Evolutionary conservation across 495 filamentous ascomycete genomes (phyloP), one percentile per base, ranked within the genome.

Genomic region (Acidiella bohemica): DNA sequence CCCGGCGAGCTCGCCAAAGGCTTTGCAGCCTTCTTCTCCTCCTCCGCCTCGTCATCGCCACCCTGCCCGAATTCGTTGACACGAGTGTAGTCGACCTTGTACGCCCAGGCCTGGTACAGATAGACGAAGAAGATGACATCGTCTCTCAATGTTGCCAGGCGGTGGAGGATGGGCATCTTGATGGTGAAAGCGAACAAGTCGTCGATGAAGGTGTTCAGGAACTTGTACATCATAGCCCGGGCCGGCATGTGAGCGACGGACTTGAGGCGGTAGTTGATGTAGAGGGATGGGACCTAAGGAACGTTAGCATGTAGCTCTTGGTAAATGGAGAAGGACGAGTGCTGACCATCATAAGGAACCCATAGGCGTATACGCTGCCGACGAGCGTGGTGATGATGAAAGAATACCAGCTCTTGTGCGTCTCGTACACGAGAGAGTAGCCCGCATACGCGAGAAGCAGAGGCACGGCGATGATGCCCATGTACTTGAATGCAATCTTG

Each of bases 11-110:
- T 52, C 12, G 33, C 38, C 31, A 63, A 34, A 39, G 53, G 55
- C 53, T 56, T 51, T 22, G 26, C 41, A 10, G 55, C 63, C 31
- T 53, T 42, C 35, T 68, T 67, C 44, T 73, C 76, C 34, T 73
- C 70, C 20, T 73, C 67, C 30, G 76, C 81, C 33, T 90, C 84
- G 13, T 84, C 88, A 34, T 79, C 79, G 11, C 92, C 90, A 27
- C 90, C 92, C 63, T 97, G 90, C 10, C 90, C 90, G 52, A 96
- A 97, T 59, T 97, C 90, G 59, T 97, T 97, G 58, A 97, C 80
- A 29, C 90, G 70, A 12, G 75, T 82, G 57, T 83, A 88, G 59
- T 97, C 90, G 43, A 93, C 71, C 64, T 80, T 87, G 65, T 97
- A 97, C 47, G 78, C 78, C 68, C 74, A 97, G 42, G 78, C 71